A percentile compares a stretch with the other conserved stretches of the same genome.
phyloP scores from a whole-genome alignment of 495 filamentous ascomycete genomes.

The Terfezia boudieri region DNA sequence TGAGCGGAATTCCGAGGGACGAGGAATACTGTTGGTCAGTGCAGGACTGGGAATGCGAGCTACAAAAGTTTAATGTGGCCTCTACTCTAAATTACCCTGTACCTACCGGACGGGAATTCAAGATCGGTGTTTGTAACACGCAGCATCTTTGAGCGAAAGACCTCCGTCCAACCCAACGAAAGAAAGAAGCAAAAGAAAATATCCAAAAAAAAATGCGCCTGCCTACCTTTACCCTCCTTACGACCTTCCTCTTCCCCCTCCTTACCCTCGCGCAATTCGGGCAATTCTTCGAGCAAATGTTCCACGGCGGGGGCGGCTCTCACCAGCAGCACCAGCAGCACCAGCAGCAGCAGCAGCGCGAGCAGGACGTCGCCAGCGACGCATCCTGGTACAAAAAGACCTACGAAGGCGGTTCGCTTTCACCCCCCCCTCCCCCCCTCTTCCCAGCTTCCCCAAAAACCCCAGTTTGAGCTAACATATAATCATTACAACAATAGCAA shows the following conservation, averaged over 20 bases:
- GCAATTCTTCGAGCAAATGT: conserved; percentile 48
- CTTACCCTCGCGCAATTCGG: conserved; percentile 39
- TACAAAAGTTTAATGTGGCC: background rate
- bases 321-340: conserved; percentile 24
- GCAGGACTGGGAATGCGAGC: background rate
- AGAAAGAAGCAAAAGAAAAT: background rate
- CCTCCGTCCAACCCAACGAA: conserved; percentile 5
- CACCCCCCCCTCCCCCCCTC: background rate
- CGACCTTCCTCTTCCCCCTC: conserved; percentile 27
- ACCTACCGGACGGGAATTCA: background rate
- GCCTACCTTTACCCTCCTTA: conserved; percentile 10
- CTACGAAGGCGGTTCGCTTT: conserved; percentile 33
- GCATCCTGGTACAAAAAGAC: conserved; percentile 40
- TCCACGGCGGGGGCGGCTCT: conserved; percentile 27
- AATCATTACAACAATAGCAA: conserved; percentile 23
- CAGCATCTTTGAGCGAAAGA: conserved; percentile 14
- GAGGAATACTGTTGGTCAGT: background rate
- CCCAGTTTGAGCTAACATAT: background rate
- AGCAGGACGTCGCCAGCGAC: conserved; percentile 40
- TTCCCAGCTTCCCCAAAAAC: too few species aligned
- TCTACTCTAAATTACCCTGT: background rate
- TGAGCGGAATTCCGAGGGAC: background rate
- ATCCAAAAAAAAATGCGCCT: conserved; percentile 6
- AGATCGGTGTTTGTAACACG: background rate
- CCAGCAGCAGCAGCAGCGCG: conserved; percentile 33